Evolutionary conservation across 495 filamentous ascomycete species (phyloP), one percentile per base, ranked within the genome.

Genomic region (Entonaema liquescens): DNA sequence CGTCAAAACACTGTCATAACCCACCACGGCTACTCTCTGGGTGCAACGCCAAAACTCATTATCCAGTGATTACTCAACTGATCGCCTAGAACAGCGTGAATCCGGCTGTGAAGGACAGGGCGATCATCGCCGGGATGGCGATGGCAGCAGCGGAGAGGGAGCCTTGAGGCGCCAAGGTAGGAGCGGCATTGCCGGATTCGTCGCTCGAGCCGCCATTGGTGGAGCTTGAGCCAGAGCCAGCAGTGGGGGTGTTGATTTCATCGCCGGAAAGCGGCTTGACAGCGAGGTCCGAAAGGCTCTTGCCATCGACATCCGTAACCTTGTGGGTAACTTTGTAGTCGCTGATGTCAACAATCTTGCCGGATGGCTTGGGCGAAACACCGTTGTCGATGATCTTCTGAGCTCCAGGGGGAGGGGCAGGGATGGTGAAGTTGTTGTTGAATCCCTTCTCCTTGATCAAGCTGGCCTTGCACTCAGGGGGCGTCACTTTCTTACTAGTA

Each of bases 351-450:
- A 83, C 75, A 56, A 82, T 65, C 69, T 81, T 78, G 73, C 80
- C 82, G 35, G 56, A 67, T 55, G 82, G 79, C 62, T 74, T 73
- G 52, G 79, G 78, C 31, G 55, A 76, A 52, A 88, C 82, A 40
- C 85, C 86, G 15, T 86, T 83, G 42, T 89, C 79, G 71, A 92
- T 89, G 59, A 86, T 81, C 23, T 77, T 71, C 71, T 79, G 72
- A 35, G 79, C 80, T 55, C 76, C 78, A 5, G 83, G 79, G 31
- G 85, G 84, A 21, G 77, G 67, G 17, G 62, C 77, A 26, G 93
- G 93, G 65, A 97, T 80, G 59, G 88, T 89, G 83, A 95, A 97
- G 80, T 89, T 89, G 80, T 80, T 89, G 79, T 83, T 84, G 86
- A 97, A 96, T 65, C 80, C 79, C 23, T 79, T 68, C 59, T 79